Conservation (phyloP, 208 protist species). For the Acanthamoeba culbertsoni region DNA sequence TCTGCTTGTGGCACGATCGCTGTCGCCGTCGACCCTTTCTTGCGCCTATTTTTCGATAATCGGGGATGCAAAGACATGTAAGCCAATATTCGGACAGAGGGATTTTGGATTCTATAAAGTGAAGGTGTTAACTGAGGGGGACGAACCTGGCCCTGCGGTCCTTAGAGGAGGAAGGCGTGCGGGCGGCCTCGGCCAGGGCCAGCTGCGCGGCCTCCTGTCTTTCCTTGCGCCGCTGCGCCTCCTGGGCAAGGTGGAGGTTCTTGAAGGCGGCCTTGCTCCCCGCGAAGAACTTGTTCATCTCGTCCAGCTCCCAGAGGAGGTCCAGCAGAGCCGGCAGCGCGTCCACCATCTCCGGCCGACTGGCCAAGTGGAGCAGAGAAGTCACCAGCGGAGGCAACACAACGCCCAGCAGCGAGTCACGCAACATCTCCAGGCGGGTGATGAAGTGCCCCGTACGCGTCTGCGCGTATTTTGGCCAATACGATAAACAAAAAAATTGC, state of each 20-base stretch:
- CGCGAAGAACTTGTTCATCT: slow-evolving; percentile 44
- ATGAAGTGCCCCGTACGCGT: neutral
- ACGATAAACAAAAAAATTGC: neutral
- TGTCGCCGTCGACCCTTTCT: too few species aligned
- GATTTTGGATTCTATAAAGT: too few species aligned
- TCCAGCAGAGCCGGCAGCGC: neutral
- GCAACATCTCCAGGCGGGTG: neutral
- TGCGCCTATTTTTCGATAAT: too few species aligned
- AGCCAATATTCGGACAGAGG: too few species aligned
- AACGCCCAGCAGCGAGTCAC: neutral
- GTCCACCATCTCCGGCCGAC: neutral
- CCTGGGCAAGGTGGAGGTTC: neutral
- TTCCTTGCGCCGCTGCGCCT: neutral
- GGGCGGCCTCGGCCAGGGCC: neutral
- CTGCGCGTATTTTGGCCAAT: neutral
- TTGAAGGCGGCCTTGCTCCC: slow-evolving; percentile 3
- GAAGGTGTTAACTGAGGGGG: too few species aligned
- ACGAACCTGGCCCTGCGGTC: neutral
- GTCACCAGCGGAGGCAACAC: neutral
- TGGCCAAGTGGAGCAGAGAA: neutral
- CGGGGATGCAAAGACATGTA: too few species aligned
- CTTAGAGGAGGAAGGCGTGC: neutral
- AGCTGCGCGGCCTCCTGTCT: neutral
- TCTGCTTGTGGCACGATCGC: neutral
- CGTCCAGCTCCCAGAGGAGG: slow-evolving; percentile 12